Evolutionary conservation across 306 rosid genomes (phyloP).

Genomic region (Lathyrus oleraceus): DNA sequence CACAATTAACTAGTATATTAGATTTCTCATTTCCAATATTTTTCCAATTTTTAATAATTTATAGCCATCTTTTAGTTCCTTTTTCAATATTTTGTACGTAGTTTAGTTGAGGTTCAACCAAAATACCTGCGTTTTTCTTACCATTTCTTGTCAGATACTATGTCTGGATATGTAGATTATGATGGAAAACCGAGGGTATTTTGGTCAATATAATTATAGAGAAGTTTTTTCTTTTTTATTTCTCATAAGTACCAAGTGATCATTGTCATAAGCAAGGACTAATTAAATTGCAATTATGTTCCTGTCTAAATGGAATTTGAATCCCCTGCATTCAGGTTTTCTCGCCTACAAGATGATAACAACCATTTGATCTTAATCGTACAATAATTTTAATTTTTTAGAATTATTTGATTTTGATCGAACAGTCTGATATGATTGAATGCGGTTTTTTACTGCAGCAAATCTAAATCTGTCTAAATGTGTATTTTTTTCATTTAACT

Average conservation of each 20-base stretch:
- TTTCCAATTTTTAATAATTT: not conserved
- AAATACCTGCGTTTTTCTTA: conserved; percentile 77
- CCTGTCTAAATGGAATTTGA: no score
- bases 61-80: not conserved
- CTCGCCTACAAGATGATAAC: no score
- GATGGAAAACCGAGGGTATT: conserved; percentile 79
- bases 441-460: no score
- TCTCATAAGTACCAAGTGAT: not conserved
- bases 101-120: conserved; percentile 46
- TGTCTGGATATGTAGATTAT: conserved; percentile 15
- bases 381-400: no score
- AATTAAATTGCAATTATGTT: not conserved
- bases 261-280: not conserved
- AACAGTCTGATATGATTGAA: no score
- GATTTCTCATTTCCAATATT: conserved; percentile 4
- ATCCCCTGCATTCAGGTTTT: not conserved
- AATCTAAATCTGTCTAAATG: no score
- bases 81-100: not conserved
- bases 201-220: conserved; percentile 43
- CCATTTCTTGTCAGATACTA: conserved; percentile 12
- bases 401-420: no score
- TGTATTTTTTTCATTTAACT: no score
- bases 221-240: not conserved
- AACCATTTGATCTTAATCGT: no score
- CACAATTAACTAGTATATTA: conserved; percentile 62